Conservation (phyloP, 2,329 filamentous ascomycete genomes). For the Phoma sp. region DNA sequence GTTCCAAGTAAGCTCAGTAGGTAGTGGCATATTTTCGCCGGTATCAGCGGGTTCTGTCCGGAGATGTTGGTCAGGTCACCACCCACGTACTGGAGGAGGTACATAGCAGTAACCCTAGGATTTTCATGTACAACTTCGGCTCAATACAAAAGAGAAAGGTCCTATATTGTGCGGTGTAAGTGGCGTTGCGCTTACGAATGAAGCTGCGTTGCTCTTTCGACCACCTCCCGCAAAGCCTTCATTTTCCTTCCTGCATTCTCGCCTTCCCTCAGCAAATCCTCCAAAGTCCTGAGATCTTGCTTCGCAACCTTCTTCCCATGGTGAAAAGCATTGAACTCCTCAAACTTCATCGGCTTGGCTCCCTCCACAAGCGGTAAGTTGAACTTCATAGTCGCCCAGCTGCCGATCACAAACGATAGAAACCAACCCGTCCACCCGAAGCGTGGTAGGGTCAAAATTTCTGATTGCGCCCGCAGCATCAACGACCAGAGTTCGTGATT, state of each 20-base stretch:
- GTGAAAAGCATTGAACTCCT: constrained; percentile 33
- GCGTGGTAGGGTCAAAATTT: constrained; percentile 24
- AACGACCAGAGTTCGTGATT: constrained; percentile 25
- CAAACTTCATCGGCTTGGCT: constrained; percentile 12
- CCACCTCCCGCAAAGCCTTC: constrained; percentile 6
- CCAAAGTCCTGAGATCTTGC: constrained; percentile 24
- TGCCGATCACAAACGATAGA: constrained; percentile 20
- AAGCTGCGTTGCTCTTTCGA: background rate
- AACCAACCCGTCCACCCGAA: constrained; percentile 31
- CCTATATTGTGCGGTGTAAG: too few relatives aligned
- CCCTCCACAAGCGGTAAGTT: background rate
- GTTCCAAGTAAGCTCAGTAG: too few relatives aligned
- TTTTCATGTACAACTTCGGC: too few relatives aligned
- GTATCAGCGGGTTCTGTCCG: too few relatives aligned
- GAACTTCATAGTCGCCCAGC: constrained; percentile 22
- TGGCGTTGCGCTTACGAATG: too few relatives aligned
- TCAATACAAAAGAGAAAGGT: too few relatives aligned
- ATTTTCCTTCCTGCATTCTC: constrained; percentile 25
- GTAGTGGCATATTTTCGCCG: too few relatives aligned
- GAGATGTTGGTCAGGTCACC: too few relatives aligned
- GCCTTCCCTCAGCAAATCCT: constrained; percentile 24
- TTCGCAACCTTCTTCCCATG: constrained; percentile 29
- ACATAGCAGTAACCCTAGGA: too few relatives aligned
- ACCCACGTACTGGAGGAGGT: too few relatives aligned
- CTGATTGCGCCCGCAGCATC: constrained; percentile 24